Base-by-base conservation (phyloP, 164 flowering plant species). In the Platanus orientalis region DNA sequence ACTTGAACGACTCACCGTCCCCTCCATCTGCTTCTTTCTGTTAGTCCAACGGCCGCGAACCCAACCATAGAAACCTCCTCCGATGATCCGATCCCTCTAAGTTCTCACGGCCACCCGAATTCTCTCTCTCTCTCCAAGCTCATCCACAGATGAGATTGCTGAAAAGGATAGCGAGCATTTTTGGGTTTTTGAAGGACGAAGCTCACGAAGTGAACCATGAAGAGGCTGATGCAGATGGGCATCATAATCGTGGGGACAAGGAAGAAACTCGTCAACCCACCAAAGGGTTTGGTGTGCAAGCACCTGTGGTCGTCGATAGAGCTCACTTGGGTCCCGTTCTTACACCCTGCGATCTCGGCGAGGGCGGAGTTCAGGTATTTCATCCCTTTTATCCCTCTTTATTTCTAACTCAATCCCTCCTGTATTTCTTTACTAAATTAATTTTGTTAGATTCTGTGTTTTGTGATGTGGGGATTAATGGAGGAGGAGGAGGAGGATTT, bases 331-430 rank as follows among this genome's bases (percentile, higher is more conserved):
- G 84, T 6, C 96, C 97, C 0, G 39, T 88, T 49, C 71, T 91
- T 20, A 61, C 75, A 49, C 83, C 83, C 39, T 81, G 83, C 39
- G 57, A 10, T 57, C 57, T 75, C 42, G 82, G 80, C 58, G 83
- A 87, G 23, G 97, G 96, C 36, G 97, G 91, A 26, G 80, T 91
- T 68, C 97, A 88, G 87, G 97, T 87, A 29, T 28, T 20, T 65
- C 54, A 23, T 52, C 17, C 62, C 7, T 20, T 51, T 48, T 10
- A 1, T 2, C 28, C 9, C 3, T 60, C 14, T 36, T 14, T 42
- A 4, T 36, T 14, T 32, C n/a, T n/a, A n/a, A n/a, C n/a, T n/a
- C n/a, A n/a, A n/a, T n/a, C n/a, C n/a, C n/a, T n/a, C n/a, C n/a
- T n/a, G n/a, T n/a, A n/a, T n/a, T n/a, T n/a, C n/a, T n/a, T n/a